Evolutionary conservation across 2,329 filamentous ascomycete species (phyloP).

Genomic region (Colletotrichum truncatum): DNA sequence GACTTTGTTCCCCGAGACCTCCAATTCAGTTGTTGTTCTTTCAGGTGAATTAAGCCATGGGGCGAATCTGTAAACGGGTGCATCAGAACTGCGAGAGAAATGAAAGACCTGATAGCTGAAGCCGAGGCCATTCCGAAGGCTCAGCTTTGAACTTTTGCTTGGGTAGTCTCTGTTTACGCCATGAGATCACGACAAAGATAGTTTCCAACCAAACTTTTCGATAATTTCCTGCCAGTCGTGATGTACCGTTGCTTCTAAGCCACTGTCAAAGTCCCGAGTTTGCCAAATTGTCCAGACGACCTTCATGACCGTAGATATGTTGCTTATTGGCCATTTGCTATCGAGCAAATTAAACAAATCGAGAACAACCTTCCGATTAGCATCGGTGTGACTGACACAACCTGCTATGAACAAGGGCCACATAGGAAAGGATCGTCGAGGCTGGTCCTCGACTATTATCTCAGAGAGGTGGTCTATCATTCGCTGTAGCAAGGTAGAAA

Average conservation of each 20-base stretch:
- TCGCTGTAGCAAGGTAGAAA: background rate
- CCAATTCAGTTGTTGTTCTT: slow-evolving; percentile 53
- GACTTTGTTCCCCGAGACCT: slow-evolving; percentile 64
- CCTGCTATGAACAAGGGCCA: slow-evolving; percentile 11
- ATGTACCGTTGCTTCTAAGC: background rate
- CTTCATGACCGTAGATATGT: background rate
- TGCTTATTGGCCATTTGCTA: slow-evolving; percentile 8
- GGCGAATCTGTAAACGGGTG: slow-evolving; percentile 46
- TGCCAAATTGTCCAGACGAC: slow-evolving; percentile 1
- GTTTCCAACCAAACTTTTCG: slow-evolving; percentile 7
- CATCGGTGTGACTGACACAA: background rate
- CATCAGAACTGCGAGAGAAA: slow-evolving; percentile 39
- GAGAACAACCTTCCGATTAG: slow-evolving; percentile 2
- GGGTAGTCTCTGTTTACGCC: background rate
- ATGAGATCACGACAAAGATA: background rate
- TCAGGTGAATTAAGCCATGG: slow-evolving; percentile 68
- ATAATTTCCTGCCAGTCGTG: slow-evolving; percentile 7
- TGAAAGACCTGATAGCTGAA: slow-evolving; percentile 26
- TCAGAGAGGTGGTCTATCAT: background rate
- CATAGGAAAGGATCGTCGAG: background rate
- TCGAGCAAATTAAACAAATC: slow-evolving; percentile 1
- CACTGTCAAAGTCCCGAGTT: background rate
- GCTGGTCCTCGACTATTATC: background rate
- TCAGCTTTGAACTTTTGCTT: background rate
- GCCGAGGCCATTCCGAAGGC: background rate